These are phyloP conservation scores for Amoebophrya sp. DNA, from an alignment of 169 alveolate genomes.

Conservation along the genomic window DNA sequence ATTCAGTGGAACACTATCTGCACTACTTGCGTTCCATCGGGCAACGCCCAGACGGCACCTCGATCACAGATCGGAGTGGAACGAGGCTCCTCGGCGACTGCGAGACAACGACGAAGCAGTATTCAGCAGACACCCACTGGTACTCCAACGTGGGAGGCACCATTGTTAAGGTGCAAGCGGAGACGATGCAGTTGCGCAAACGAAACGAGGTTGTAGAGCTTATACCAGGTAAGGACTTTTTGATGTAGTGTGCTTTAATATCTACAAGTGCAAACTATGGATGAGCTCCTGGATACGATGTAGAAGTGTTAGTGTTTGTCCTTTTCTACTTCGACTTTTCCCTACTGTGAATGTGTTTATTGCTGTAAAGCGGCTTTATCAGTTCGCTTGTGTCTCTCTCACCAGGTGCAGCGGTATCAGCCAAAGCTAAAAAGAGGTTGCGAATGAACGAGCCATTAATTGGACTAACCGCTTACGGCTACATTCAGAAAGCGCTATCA, in stretches of 20 bases:
- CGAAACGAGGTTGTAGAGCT: not conserved
- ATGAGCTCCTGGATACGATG: too few species aligned
- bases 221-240: slow-evolving; percentile 29
- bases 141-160: slow-evolving; percentile 27
- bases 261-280: too few species aligned
- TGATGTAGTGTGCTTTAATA: not conserved
- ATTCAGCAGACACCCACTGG: slow-evolving; percentile 25
- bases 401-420: not conserved
- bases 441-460: slow-evolving; percentile 33
- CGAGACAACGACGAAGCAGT: slow-evolving; percentile 8
- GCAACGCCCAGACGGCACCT: not conserved
- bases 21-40: not conserved
- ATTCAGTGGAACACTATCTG: not conserved
- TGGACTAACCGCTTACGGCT: slow-evolving; percentile 20
- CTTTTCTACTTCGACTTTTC: too few species aligned
- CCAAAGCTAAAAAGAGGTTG: not conserved
- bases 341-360: too few species aligned
- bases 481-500: not conserved
- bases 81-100: not conserved
- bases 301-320: too few species aligned
- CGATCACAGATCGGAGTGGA: not conserved
- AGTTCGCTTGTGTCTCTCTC: not conserved
- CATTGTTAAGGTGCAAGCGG: slow-evolving; percentile 24
- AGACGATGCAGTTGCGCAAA: not conserved
- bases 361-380: too few species aligned